phyloP scores from a whole-genome alignment of 2,329 filamentous ascomycete genomes.

The Epicoccum sorghinum region DNA sequence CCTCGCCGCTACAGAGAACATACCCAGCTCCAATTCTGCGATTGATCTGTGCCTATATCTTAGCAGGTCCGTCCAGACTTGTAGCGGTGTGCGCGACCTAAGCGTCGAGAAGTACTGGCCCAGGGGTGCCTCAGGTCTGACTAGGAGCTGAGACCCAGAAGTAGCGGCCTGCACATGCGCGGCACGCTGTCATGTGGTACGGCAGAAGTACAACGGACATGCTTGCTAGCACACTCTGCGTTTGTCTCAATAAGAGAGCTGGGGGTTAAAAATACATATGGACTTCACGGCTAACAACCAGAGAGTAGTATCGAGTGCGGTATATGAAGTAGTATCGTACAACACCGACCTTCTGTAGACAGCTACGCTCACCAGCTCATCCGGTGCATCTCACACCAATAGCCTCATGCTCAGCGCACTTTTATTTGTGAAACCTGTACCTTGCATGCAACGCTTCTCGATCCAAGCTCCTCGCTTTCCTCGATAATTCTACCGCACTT shows the following conservation, averaged over 20 bases:
- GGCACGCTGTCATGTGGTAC: conserved; percentile 16
- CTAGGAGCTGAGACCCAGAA: conserved; percentile 12
- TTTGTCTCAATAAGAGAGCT: conserved; percentile 1
- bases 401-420: not conserved
- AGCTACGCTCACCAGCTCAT: not conserved
- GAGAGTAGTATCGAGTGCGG: not conserved
- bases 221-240: conserved; percentile 3
- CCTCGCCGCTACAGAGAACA: not conserved
- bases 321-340: conserved; percentile 1
- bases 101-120: not conserved
- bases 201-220: conserved; percentile 1
- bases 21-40: not conserved
- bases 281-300: not conserved
- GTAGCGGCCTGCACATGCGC: conserved; percentile 12
- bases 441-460: conserved; percentile 7
- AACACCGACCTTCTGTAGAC: not conserved
- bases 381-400: conserved; percentile 10
- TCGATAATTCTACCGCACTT: conserved; percentile 13
- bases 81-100: not conserved
- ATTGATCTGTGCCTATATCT: not conserved
- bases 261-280: not conserved
- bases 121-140: conserved; percentile 7
- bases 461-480: not conserved
- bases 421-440: conserved; percentile 3
- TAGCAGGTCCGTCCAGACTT: not conserved